These are phyloP conservation scores for Alternaria rosae DNA, from an alignment of 2,329 filamentous ascomycete genomes.

Conservation along the genomic window DNA sequence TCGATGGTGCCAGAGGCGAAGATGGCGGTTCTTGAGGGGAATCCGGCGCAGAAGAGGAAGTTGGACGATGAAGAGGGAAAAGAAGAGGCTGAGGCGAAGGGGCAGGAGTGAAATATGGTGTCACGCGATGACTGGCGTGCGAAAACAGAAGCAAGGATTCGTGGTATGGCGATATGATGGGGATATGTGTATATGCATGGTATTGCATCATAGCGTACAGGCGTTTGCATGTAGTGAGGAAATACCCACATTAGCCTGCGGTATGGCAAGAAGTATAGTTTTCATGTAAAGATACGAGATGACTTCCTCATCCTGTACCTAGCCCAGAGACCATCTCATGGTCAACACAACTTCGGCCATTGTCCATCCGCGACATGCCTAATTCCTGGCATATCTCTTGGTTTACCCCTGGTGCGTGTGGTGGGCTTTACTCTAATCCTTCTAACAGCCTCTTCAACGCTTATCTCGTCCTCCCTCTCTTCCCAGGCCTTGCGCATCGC, in stretches of 20 bases:
- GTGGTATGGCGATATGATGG: neutral
- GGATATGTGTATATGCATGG: neutral
- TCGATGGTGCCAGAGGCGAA: constrained; percentile 2
- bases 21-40: constrained; percentile 14
- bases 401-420: neutral
- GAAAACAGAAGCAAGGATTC: neutral
- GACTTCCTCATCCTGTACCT: neutral
- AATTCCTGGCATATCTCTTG: fast-evolving
- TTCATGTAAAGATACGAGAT: neutral
- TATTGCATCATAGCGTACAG: neutral
- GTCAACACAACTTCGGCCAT: neutral
- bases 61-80: constrained; percentile 7
- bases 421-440: neutral
- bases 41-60: constrained; percentile 35
- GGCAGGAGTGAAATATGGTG: neutral
- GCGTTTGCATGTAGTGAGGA: neutral
- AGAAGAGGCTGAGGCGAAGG: constrained; percentile 10
- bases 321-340: neutral
- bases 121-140: neutral
- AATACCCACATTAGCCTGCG: neutral
- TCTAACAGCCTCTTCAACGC: neutral
- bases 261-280: neutral
- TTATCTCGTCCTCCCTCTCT: neutral
- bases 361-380: neutral
- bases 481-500: neutral